Base-by-base conservation (phyloP, 768 basidiomycete species). In the Rhizopogon vulgaris region DNA sequence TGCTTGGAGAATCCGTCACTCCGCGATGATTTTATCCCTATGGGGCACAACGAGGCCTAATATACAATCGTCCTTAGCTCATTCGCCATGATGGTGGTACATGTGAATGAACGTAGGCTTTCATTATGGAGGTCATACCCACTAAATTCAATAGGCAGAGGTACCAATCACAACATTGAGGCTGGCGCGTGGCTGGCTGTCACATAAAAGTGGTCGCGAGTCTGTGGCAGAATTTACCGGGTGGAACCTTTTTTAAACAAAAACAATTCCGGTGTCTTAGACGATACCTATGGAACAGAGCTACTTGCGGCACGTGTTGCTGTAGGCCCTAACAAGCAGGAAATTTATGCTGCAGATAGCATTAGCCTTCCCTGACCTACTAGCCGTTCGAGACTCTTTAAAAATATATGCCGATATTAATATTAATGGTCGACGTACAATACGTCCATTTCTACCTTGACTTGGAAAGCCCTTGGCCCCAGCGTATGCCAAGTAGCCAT, bases 1-100 rank as follows among this genome's bases (percentile, higher is more conserved):
- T 34, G 45, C 18, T 46, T 46, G 45, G 45, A 46, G 45, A 46
- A 46, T 46, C 45, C 45, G 14, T 46, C 45, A 46, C 45, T 46
- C 45, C 45, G 45, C 45, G 45, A 46, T 32, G 45, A 34, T 46
- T 22, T 46, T 34, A 10, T 34, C 32, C 32, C 45, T 46, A 46
- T 46, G 32, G 45, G 22, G 45, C 45, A 24, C 45, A 46, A 46
- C 18, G 45, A 46, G 45, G 45, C 45, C 9, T 34, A 34, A 46
- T 46, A 34, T 17, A 7, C 36, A 46, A 46, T 17, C 3, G 32
- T 15, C 22, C 22, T 34, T 11, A 34, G 32, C 25, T 45, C 42
- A 17, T 4, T 11, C 12, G 17, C 12, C 43, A 12, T 45, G 14
- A 34, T 24, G 9, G 32, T 46, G 45, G 22, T 8, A 22, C 18